Base-by-base conservation (phyloP, 2,329 filamentous ascomycete genomes). In the Fusarium liriodendri region DNA sequence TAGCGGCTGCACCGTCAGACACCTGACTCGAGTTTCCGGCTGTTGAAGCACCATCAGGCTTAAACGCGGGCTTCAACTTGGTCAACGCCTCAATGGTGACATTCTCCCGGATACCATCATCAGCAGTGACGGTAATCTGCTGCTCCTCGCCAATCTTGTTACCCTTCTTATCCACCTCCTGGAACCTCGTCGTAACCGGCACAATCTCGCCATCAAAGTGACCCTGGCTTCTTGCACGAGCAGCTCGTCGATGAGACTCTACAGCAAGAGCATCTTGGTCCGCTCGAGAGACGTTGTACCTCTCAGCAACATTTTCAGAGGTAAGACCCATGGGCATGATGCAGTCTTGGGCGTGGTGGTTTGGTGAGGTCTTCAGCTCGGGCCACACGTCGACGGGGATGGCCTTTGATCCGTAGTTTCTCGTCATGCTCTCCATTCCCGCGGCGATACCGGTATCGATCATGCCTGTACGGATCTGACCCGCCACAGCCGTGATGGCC, bases 401-500 rank as follows among this genome's bases (percentile, higher is more conserved):
- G n/a, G 95, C 95, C 66, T 91, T 87, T 29, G 87, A 90, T 61
- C 92, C 95, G 83, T 98, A 98, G 84, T 98, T 98, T 74, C 93
- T 86, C 73, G 94, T 97, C 95, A 98, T 98, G 84, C 93, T 96
- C 88, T 98, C 95, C 94, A 97, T 98, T 33, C 95, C 95, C 2
- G 94, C 95, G 11, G 92, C 95, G 71, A 98, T 90, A 69, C 94
- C 95, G 0, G 88, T 87, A 71, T 91, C 89, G 61, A 96, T 93
- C 76, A 90, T 89, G 2, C 93, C 95, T 0, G 89, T 87, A n/a
- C 90, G 89, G 76, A 98, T 97, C 71, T 92, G 88, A 66, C 93
- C 91, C 6, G 94, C 93, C 4, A 97, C 87, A 16, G 87, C 85
- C 1, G 94, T 92, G 60, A 98, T 92, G 29, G 93, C 92, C 76